Conservation (phyloP, 768 basidiomycete genomes). For the Pulveroboletus sp. region DNA sequence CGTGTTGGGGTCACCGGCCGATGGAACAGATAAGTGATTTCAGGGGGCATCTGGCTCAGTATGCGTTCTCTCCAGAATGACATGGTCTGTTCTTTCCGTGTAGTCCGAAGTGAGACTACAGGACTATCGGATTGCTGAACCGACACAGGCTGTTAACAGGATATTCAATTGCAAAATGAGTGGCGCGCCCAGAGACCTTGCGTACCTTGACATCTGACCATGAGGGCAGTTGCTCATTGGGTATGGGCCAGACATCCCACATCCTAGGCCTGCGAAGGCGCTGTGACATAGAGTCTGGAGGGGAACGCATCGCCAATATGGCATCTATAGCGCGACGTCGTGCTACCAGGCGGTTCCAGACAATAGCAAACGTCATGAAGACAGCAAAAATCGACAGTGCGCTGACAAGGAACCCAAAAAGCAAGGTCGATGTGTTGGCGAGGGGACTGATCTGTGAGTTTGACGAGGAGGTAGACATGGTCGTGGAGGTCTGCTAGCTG, state of each 20-base stretch:
- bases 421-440: constrained; percentile 21
- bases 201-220: constrained; percentile 25
- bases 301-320: constrained; percentile 4
- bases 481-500: constrained; percentile 5
- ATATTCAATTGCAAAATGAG: neutral
- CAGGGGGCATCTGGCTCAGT: constrained; percentile 17
- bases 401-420: constrained; percentile 32
- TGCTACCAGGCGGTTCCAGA: constrained; percentile 32
- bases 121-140: constrained; percentile 5
- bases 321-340: constrained; percentile 29
- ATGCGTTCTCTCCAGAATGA: constrained; percentile 23
- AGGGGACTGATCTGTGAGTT: neutral
- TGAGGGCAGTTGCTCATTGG: neutral
- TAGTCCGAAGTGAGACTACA: neutral
- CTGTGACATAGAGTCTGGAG: neutral
- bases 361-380: constrained; percentile 28
- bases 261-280: constrained; percentile 16
- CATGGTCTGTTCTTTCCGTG: constrained; percentile 4
- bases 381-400: constrained; percentile 29
- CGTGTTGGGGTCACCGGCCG: constrained; percentile 10
- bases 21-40: constrained; percentile 29
- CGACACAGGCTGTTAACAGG: constrained; percentile 24
- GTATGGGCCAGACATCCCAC: constrained; percentile 23
- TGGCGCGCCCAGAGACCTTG: constrained; percentile 19
- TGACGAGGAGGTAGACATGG: constrained; percentile 20